These are phyloP conservation scores for Cladosporium oxysporum DNA, from an alignment of 2,329 filamentous ascomycete genomes.

Conservation along the genomic window DNA sequence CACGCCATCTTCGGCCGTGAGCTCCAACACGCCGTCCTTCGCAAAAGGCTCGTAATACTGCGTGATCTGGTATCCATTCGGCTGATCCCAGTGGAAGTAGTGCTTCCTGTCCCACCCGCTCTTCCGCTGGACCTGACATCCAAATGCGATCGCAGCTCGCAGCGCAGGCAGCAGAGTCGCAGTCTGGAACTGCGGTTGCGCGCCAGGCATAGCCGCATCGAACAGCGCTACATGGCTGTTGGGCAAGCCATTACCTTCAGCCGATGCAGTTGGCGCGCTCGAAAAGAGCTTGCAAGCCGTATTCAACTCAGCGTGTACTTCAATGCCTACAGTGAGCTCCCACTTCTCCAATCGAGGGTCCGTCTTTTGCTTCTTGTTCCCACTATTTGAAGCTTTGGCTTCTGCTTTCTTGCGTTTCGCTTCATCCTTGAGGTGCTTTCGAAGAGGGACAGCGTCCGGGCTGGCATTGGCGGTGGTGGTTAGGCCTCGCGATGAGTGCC, in stretches of 20 bases:
- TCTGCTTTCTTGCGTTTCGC: slow-evolving; percentile 37
- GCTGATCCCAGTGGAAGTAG: slow-evolving; percentile 99
- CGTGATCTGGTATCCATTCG: slow-evolving; percentile 94
- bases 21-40: slow-evolving; percentile 68
- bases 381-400: slow-evolving; percentile 23
- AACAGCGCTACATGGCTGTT: slow-evolving; percentile 90
- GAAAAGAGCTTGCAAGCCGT: slow-evolving; percentile 90
- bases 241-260: slow-evolving; percentile 45
- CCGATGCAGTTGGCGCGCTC: slow-evolving; percentile 46
- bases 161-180: slow-evolving; percentile 86
- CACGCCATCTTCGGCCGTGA: slow-evolving; percentile 77
- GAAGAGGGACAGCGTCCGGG: slow-evolving; percentile 37
- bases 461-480: slow-evolving; percentile 22
- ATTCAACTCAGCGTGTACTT: slow-evolving; percentile 96
- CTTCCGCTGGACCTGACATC: slow-evolving; percentile 72
- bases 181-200: slow-evolving; percentile 80
- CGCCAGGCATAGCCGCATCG: slow-evolving; percentile 85
- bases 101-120: slow-evolving; percentile 95
- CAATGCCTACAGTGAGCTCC: slow-evolving; percentile 94
- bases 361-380: slow-evolving; percentile 20
- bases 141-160: slow-evolving; percentile 80
- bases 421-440: slow-evolving; percentile 46
- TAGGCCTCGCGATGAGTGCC: slow-evolving; percentile 32
- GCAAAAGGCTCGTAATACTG: slow-evolving; percentile 82
- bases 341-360: slow-evolving; percentile 58